phyloP scores from a whole-genome alignment of 148 eudicot genomes.

The Agrostemma githago region DNA sequence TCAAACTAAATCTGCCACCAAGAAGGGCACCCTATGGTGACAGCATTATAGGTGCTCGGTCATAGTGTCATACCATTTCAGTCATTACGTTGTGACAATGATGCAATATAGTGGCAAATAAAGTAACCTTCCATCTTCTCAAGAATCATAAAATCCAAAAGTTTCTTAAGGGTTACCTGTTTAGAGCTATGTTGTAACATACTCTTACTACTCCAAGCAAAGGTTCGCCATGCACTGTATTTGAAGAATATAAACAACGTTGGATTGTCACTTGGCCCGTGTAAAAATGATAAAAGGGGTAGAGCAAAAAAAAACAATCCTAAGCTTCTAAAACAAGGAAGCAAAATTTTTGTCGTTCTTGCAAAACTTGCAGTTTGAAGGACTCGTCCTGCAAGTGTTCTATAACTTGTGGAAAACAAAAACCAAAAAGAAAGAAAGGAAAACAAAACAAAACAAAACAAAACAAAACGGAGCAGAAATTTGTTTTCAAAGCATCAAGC shows the following conservation, averaged over 20 bases:
- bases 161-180: conserved; percentile 50
- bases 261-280: neutral
- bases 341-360: neutral
- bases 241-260: conserved; percentile 9
- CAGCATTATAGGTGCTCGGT: neutral
- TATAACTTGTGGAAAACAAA: neutral
- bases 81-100: neutral
- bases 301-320: neutral
- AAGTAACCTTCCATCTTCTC: neutral
- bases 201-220: conserved; percentile 89
- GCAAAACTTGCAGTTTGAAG: neutral
- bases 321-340: neutral
- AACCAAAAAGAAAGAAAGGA: no score
- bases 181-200: conserved; percentile 92
- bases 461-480: neutral
- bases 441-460: no score
- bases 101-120: neutral
- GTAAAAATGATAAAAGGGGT: neutral
- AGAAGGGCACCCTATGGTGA: neutral
- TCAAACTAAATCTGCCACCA: conserved; percentile 7
- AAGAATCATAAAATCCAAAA: neutral
- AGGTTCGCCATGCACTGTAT: conserved; percentile 95
- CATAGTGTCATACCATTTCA: neutral
- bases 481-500: neutral
- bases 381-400: neutral